Percentiles rank a stretch among this genome's conserved stretches.
Evolutionary conservation across 306 rosid genomes (phyloP).

Genomic region (Urtica urens): DNA sequence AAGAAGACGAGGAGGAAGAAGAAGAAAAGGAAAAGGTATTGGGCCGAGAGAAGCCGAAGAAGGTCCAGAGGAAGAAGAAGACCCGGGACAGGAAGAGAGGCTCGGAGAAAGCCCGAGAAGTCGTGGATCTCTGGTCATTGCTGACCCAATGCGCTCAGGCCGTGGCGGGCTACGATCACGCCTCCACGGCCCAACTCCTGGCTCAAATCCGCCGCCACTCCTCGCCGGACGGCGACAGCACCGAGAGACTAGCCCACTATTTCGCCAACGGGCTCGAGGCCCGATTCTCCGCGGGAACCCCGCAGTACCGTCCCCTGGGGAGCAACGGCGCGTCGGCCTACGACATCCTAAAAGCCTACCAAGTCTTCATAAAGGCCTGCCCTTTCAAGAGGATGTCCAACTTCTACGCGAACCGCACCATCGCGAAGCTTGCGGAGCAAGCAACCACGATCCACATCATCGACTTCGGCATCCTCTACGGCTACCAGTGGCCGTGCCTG

Average conservation of each 20-base stretch:
- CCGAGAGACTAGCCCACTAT: conserved; percentile 58
- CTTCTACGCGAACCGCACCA: conserved; percentile 26
- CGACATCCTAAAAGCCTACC: conserved; percentile 50
- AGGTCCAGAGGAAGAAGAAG: conserved; percentile 11
- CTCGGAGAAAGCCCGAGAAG: conserved; percentile 2
- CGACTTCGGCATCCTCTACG: conserved; percentile 68
- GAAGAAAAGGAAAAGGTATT: background rate
- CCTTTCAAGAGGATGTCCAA: conserved; percentile 53
- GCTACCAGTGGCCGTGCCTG: conserved; percentile 77
- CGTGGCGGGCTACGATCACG: conserved; percentile 47
- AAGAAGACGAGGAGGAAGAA: background rate
- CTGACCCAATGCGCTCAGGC: conserved; percentile 72
- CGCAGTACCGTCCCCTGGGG: conserved; percentile 14
- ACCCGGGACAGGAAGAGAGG: conserved; percentile 4
- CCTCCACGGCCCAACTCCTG: conserved; percentile 41
- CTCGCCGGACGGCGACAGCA: conserved; percentile 48
- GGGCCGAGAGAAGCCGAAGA: conserved; percentile 1
- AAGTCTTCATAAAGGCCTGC: conserved; percentile 31
- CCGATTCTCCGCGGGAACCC: conserved; percentile 40
- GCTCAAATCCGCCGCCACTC: conserved; percentile 53
- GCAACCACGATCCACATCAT: conserved; percentile 44
- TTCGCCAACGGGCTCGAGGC: conserved; percentile 52
- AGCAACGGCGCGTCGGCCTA: conserved; percentile 23
- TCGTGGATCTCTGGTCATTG: conserved; percentile 49
- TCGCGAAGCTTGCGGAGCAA: conserved; percentile 22